Conservation (phyloP, 495 filamentous ascomycete species). For the Penicillium pancosmium region DNA sequence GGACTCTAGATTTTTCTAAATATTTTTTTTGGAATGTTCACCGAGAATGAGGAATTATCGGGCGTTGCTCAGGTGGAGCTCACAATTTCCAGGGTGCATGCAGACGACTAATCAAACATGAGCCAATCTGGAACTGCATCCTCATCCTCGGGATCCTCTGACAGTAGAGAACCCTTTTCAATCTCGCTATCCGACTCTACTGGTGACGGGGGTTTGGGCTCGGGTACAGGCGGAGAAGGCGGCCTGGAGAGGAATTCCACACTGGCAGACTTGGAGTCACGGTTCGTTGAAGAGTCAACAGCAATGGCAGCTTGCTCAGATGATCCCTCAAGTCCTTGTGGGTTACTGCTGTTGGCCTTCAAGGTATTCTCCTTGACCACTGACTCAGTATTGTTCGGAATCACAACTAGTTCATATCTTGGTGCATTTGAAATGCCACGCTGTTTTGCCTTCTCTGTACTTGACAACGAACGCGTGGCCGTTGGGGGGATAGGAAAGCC, state of each 20-base stretch:
- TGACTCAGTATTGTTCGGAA: constrained; percentile 19
- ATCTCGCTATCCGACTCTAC: constrained; percentile 38
- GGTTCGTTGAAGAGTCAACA: constrained; percentile 29
- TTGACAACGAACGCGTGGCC: background rate
- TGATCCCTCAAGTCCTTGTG: constrained; percentile 18
- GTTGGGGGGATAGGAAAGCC: background rate
- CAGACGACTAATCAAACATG: constrained; percentile 26
- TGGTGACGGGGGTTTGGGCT: constrained; percentile 6
- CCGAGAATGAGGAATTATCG: too few relatives aligned
- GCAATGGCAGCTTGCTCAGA: constrained; percentile 27
- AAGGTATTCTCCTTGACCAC: background rate
- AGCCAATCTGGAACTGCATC: constrained; percentile 71
- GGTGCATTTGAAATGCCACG: constrained; percentile 5
- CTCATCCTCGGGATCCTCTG: constrained; percentile 68
- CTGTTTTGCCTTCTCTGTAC: background rate
- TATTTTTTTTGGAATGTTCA: background rate
- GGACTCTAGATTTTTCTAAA: background rate
- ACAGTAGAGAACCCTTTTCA: constrained; percentile 51
- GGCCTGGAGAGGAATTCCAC: constrained; percentile 27
- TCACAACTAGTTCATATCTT: constrained; percentile 40
- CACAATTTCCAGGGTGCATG: background rate
- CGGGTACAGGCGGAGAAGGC: constrained; percentile 19
- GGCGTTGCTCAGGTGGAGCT: too few relatives aligned
- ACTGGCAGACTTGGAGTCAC: constrained; percentile 30
- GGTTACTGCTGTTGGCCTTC: background rate